Evolutionary conservation across 345 rosid genomes (phyloP).

Genomic region (Bruguiera gymnorhiza): DNA sequence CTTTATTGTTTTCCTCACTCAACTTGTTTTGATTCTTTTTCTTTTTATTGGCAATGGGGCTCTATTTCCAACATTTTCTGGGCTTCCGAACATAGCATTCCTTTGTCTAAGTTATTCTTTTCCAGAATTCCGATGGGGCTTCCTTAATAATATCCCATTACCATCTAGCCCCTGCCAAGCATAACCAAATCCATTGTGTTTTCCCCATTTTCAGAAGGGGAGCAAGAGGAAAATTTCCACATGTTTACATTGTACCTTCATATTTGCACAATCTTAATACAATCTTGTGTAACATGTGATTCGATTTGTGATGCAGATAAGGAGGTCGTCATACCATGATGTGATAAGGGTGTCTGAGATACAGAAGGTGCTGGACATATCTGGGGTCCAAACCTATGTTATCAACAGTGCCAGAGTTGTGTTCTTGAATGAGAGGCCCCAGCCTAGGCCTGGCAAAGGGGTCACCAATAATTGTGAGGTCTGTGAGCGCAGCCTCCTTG

Average conservation of each 20-base stretch:
- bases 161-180: too few species aligned
- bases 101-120: too few species aligned
- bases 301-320: constrained; percentile 38
- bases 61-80: too few species aligned
- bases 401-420: constrained; percentile 70
- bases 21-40: neutral
- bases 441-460: constrained; percentile 67
- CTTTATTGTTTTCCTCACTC: neutral
- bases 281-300: neutral
- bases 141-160: neutral
- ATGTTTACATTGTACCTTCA: neutral
- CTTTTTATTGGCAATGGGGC: too few species aligned
- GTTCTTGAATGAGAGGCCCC: constrained; percentile 62
- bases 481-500: constrained; percentile 62
- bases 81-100: too few species aligned
- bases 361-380: constrained; percentile 55
- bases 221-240: neutral
- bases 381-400: constrained; percentile 60
- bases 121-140: neutral
- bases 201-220: too few species aligned
- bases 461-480: constrained; percentile 60
- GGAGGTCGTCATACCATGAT: constrained; percentile 75
- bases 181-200: too few species aligned
- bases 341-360: constrained; percentile 65
- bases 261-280: neutral